Evolutionary conservation across 2,329 filamentous ascomycete genomes (phyloP), one percentile per base, ranked within the genome.

Genomic region (Arthroderma sp.): DNA sequence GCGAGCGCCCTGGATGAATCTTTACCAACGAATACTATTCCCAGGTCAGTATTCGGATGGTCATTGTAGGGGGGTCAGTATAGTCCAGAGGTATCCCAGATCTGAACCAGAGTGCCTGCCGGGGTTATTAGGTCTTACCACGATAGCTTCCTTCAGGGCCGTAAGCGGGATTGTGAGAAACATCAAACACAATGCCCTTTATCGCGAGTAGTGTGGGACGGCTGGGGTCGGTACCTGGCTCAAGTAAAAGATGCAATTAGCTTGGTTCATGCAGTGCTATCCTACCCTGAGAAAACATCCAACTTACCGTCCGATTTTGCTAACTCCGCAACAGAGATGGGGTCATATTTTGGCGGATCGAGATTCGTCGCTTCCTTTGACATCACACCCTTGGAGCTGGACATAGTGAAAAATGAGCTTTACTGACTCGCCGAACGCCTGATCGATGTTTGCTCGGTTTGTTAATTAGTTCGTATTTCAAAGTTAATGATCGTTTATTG

Each of bases 181-280:
- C 91, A 59, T 98, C 89, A 59, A 95, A 98, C 43, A 98, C 82
- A 49, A 83, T 86, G 55, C 91, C 89, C 82, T 94, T 78, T 58
- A 82, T 80, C 10, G 74, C 75, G 32, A 80, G 73, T 50, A 74
- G 69, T 4, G 71, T 78, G 8, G 77, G 75, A 47, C 50, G 47
- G 40, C 38, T 49, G 4, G 51, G 44, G 40, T 53, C 51, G 36
- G 42, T 34, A 28, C 51, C 51, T 51, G 41, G 5, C 15, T 22
- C 15, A 22, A 22, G 15, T 22, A 22, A 22, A 22, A 22, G 15
- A 22, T 22, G 15, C 15, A 22, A 22, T 22, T 22, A 22, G 15
- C 15, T 22, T 22, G 15, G 15, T 22, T 22, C 15, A 22, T 22
- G 15, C 15, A 22, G 15, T 22, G 15, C 15, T 22, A 22, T 22